A percentile compares a stretch with the other conserved stretches of the same genome.
Conservation (phyloP, 176 grass and related monocot genomes). For the Saccharum spontaneum region DNA sequence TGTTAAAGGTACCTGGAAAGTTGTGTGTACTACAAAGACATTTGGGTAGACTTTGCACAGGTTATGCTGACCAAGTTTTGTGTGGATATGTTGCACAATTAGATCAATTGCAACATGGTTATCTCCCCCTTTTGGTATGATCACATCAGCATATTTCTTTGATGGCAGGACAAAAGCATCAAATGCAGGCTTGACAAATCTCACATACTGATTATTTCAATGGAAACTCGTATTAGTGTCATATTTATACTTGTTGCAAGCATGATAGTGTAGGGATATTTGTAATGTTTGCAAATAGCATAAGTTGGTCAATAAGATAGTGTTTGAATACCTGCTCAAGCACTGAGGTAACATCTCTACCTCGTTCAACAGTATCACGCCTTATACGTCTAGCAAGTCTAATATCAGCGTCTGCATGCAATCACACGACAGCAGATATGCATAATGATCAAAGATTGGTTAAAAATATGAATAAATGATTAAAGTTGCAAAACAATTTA, state of each 20-base stretch:
- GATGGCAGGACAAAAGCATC: conserved; percentile 90
- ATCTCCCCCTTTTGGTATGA: conserved; percentile 87
- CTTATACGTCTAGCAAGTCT: conserved; percentile 81
- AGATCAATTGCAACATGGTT: conserved; percentile 94
- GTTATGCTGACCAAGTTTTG: conserved; percentile 90
- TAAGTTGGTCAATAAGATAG: neutral
- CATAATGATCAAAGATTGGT: conserved; percentile 13
- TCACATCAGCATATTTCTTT: conserved; percentile 98
- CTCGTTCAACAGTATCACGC: conserved; percentile 93
- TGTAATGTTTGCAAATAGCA: neutral
- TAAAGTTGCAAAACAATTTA: neutral
- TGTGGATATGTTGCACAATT: conserved; percentile 87
- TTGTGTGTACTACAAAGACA: conserved; percentile 78
- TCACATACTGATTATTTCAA: conserved; percentile 72
- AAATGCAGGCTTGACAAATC: conserved; percentile 90
- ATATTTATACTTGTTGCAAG: neutral
- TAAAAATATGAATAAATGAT: conserved; percentile 27
- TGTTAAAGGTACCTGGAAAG: conserved; percentile 76
- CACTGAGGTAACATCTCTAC: conserved; percentile 79
- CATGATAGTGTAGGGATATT: conserved; percentile 5
- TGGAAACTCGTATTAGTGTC: conserved; percentile 3
- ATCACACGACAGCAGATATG: conserved; percentile 4
- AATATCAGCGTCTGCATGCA: conserved; percentile 78
- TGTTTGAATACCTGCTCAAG: conserved; percentile 78
- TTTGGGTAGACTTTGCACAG: conserved; percentile 91